Conservation (phyloP, 192 early-diverging fungal genomes). For the Podila clonocystis region DNA sequence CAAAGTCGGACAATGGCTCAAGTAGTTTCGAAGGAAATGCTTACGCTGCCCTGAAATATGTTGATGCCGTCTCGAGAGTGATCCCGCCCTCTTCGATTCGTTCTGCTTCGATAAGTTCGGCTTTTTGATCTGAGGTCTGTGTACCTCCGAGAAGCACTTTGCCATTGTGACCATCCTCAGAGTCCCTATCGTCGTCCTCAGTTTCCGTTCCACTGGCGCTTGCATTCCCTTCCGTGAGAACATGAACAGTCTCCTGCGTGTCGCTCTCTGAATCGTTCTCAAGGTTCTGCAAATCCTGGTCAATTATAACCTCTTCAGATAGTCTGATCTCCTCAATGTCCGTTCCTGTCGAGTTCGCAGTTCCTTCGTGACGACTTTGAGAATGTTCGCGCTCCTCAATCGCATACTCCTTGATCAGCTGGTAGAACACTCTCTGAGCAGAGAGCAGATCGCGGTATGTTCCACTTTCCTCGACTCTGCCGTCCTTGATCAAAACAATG, state of each 20-base stretch:
- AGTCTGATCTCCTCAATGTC: conserved; percentile 54
- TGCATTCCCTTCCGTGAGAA: no score
- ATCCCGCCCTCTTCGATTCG: conserved; percentile 24
- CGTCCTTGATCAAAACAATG: conserved; percentile 69
- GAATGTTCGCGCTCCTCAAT: conserved; percentile 8
- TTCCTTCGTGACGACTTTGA: neutral
- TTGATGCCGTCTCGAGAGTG: conserved; percentile 19
- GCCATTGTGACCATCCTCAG: neutral
- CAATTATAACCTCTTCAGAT: neutral
- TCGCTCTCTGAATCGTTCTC: no score
- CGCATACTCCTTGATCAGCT: conserved; percentile 51
- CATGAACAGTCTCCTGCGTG: no score
- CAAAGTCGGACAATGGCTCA: conserved; percentile 35
- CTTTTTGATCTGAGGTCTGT: neutral
- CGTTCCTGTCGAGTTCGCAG: neutral
- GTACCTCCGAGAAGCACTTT: neutral
- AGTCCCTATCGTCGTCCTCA: conserved; percentile 14
- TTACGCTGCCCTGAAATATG: conserved; percentile 31
- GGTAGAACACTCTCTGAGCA: conserved; percentile 29
- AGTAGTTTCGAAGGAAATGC: conserved; percentile 3
- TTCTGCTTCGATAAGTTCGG: conserved; percentile 20
- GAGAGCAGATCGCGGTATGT: conserved; percentile 61
- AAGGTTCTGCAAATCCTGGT: neutral
- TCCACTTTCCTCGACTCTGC: conserved; percentile 66
- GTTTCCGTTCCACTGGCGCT: no score